Conservation (phyloP, 2,329 filamentous ascomycete species). For the Xylariaceae sp. region DNA sequence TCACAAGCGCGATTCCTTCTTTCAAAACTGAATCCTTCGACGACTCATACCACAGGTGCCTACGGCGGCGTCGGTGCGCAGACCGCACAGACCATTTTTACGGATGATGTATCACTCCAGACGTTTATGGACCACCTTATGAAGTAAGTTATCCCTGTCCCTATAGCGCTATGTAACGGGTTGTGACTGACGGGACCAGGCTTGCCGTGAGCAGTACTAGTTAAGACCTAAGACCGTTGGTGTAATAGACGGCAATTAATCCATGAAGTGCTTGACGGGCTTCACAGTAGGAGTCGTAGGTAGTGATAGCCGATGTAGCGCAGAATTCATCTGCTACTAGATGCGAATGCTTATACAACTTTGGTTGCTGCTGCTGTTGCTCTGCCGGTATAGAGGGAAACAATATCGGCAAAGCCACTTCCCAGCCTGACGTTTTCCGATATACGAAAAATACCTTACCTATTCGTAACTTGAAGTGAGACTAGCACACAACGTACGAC, state of each 20-base stretch:
- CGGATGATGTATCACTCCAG: constrained; percentile 94
- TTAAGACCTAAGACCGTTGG: constrained; percentile 31
- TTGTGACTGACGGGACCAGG: constrained; percentile 26
- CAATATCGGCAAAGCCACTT: too few species aligned
- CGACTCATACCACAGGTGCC: constrained; percentile 87
- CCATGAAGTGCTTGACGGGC: background rate
- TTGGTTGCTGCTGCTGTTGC: background rate
- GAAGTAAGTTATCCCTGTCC: constrained; percentile 63
- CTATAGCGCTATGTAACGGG: background rate
- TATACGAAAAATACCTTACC: too few species aligned
- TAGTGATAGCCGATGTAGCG: constrained; percentile 2
- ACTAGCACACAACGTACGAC: too few species aligned
- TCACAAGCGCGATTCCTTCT: constrained; percentile 96
- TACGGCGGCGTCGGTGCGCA: constrained; percentile 83
- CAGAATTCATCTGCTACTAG: constrained; percentile 5
- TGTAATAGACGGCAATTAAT: background rate
- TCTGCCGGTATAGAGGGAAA: too few species aligned
- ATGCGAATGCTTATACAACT: constrained; percentile 1
- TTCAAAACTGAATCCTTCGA: constrained; percentile 95
- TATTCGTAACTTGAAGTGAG: too few species aligned
- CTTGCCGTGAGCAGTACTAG: constrained; percentile 61
- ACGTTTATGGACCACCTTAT: constrained; percentile 99
- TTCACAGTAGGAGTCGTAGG: background rate
- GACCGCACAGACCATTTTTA: constrained; percentile 96
- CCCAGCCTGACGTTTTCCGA: too few species aligned